Evolutionary conservation across 1,284 basidiomycete species (phyloP).

Genomic region (Leccinum subrobustum): DNA sequence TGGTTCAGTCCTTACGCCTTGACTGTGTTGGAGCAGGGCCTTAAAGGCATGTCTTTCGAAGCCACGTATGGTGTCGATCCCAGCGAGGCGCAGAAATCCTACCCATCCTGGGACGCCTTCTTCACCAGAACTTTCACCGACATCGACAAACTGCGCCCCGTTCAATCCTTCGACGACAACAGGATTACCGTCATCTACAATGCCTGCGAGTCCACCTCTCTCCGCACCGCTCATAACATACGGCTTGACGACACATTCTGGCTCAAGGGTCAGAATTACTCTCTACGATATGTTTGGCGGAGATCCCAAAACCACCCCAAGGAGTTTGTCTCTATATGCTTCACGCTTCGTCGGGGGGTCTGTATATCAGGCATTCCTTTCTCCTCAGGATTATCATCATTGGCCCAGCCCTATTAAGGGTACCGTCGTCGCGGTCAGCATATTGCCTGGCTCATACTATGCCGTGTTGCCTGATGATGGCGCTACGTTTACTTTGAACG

Average conservation of each 20-base stretch:
- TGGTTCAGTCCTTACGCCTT: background rate
- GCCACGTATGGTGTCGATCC: background rate
- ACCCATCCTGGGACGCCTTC: slow-evolving; percentile 9
- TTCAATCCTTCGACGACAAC: background rate
- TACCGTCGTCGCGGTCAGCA: slow-evolving; percentile 39
- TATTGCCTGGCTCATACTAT: slow-evolving; percentile 53
- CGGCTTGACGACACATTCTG: slow-evolving; percentile 42
- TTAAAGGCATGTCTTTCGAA: background rate
- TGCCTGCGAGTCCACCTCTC: slow-evolving; percentile 47
- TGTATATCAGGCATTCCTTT: slow-evolving; percentile 55
- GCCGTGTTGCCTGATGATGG: slow-evolving; percentile 26
- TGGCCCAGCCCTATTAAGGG: slow-evolving; percentile 56
- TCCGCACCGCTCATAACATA: slow-evolving; percentile 37
- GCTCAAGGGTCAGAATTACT: slow-evolving; percentile 48
- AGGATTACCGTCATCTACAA: slow-evolving; percentile 33
- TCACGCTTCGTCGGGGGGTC: slow-evolving; percentile 47
- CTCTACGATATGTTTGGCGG: slow-evolving; percentile 37
- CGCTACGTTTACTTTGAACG: too few relatives aligned
- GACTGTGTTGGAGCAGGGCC: background rate
- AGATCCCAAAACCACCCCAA: background rate
- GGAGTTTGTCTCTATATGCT: background rate
- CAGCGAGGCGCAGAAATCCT: background rate
- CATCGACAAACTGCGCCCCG: background rate
- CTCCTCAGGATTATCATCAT: slow-evolving; percentile 49
- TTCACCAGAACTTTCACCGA: slow-evolving; percentile 2